Evolutionary conservation across 1,284 basidiomycete species (phyloP).

Genomic region (Mycosarcoma maydis): DNA sequence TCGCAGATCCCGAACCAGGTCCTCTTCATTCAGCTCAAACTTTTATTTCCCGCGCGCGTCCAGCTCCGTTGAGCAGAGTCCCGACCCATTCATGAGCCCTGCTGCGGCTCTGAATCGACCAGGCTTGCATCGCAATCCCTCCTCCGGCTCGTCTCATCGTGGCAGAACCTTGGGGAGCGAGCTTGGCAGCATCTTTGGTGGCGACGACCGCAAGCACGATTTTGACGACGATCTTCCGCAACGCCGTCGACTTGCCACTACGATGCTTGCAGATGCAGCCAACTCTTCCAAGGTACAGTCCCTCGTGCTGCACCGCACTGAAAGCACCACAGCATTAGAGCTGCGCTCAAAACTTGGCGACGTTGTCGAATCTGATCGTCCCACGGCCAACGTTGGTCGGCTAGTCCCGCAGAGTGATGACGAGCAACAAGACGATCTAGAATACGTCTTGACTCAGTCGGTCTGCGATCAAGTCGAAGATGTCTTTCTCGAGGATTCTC

Average conservation of each 20-base stretch:
- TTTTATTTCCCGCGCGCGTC: background rate
- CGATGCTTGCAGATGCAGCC: background rate
- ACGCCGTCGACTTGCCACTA: conserved; percentile 7
- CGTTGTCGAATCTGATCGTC: conserved; percentile 20
- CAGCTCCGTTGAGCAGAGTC: background rate
- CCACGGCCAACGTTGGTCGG: conserved; percentile 35
- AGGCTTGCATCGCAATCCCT: conserved; percentile 2
- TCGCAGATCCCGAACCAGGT: conserved; percentile 22
- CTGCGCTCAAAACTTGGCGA: background rate
- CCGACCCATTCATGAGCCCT: conserved; percentile 15
- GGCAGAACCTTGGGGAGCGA: conserved; percentile 55
- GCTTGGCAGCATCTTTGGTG: conserved; percentile 59
- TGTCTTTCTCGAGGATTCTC: conserved; percentile 13
- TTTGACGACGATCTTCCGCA: conserved; percentile 42
- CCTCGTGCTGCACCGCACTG: conserved; percentile 12
- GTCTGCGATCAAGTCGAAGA: conserved; percentile 16
- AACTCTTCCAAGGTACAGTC: background rate
- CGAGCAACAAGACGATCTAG: conserved; percentile 44
- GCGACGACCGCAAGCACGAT: conserved; percentile 42
- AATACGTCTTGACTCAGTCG: conserved; percentile 35
- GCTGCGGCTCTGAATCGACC: conserved; percentile 6
- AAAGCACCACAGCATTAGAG: background rate
- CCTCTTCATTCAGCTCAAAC: conserved; percentile 28
- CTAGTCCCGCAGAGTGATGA: conserved; percentile 29
- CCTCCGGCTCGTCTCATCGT: conserved; percentile 17